Conservation (phyloP, 2,329 filamentous ascomycete genomes). For the Aspergillus unguis region DNA sequence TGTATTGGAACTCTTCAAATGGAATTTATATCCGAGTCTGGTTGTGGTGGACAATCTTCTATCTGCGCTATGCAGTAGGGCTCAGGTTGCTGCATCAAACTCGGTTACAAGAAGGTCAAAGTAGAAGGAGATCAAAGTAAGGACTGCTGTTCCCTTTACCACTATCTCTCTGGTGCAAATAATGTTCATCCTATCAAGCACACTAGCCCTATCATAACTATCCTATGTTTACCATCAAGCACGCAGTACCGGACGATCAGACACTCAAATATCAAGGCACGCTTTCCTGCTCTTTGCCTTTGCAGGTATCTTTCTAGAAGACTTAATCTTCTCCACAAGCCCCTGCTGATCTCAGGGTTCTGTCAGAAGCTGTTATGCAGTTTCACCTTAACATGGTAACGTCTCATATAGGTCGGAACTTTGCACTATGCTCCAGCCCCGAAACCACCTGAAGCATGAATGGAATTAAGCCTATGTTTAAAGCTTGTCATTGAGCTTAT, state of each 20-base stretch:
- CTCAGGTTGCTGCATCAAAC: too few relatives aligned
- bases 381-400: background rate
- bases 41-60: too few relatives aligned
- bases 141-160: too few relatives aligned
- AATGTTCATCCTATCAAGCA: too few relatives aligned
- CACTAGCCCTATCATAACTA: too few relatives aligned
- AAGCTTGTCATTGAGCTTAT: constrained; percentile 10
- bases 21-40: too few relatives aligned
- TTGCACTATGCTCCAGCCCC: background rate
- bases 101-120: too few relatives aligned
- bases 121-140: too few relatives aligned
- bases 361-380: background rate
- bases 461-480: background rate
- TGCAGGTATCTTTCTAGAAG: constrained; percentile 3
- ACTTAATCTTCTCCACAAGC: background rate
- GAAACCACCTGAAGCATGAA: background rate
- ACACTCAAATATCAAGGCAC: background rate
- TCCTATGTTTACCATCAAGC: too few relatives aligned
- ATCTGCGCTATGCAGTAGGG: too few relatives aligned
- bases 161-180: too few relatives aligned
- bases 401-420: background rate
- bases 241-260: background rate
- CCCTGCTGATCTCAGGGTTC: background rate
- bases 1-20: too few relatives aligned
- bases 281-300: background rate